A percentile compares a stretch with the other conserved stretches of the same genome.
These are phyloP conservation scores for Chrysanthemum lavandulifolium DNA, from an alignment of 129 eudicot species.

Conservation along the genomic window DNA sequence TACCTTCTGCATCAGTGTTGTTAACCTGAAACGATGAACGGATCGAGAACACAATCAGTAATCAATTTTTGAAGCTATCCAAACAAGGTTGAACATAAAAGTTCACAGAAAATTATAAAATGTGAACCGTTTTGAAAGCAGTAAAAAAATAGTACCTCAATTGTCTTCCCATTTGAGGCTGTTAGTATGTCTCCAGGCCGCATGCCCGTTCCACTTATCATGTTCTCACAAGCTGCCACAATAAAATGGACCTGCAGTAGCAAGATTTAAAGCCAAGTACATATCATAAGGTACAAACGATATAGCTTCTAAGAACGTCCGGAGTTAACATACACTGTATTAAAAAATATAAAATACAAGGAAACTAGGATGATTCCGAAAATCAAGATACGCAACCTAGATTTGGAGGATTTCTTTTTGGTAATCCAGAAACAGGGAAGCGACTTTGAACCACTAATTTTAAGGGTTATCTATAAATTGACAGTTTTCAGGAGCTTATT, in stretches of 20 bases:
- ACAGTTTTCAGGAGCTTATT: not conserved
- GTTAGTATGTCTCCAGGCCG: constrained; percentile 96
- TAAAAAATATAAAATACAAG: not conserved
- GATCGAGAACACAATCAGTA: not conserved
- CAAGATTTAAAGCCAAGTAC: constrained; percentile 17
- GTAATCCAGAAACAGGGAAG: no score
- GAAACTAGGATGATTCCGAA: no score
- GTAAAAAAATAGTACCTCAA: constrained; percentile 58
- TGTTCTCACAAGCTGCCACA: constrained; percentile 98
- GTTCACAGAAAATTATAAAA: not conserved
- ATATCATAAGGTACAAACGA: constrained; percentile 4
- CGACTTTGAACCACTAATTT: not conserved
- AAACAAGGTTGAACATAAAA: not conserved
- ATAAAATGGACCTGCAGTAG: constrained; percentile 80
- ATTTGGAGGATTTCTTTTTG: no score
- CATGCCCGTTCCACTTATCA: constrained; percentile 99
- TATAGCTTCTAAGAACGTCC: constrained; percentile 11
- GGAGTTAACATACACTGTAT: not conserved
- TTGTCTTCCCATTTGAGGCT: constrained; percentile 99
- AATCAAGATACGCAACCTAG: no score
- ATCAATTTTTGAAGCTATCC: not conserved
- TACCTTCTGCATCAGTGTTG: constrained; percentile 99
- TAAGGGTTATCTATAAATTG: not conserved
- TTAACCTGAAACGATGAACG: constrained; percentile 60
- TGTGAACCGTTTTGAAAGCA: not conserved